Base-by-base conservation (phyloP, 2,329 filamentous ascomycete genomes). In the Huntiella savannae region DNA sequence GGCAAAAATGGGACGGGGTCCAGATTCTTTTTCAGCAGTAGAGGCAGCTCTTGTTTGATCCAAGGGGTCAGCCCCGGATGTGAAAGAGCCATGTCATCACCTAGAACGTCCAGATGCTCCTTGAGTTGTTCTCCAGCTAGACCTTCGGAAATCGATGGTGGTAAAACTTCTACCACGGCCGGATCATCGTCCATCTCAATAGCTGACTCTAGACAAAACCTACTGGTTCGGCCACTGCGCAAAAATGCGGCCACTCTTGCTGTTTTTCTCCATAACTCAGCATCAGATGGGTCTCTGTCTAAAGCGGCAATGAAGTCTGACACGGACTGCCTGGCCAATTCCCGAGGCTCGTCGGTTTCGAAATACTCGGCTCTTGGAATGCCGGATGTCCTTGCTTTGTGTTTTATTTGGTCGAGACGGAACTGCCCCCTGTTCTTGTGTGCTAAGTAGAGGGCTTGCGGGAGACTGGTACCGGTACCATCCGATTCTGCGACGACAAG, bases 391-490 rank as follows among this genome's bases (percentile, higher is more conserved):
- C 63, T 63, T 8, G 64, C 59, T 40, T 63, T 68, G 59, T 73
- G 64, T 54, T 69, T 77, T 53, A 80, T 73, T 49, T 64, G 66
- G 58, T 98, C 88, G n/a, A 98, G 67, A 49, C 80, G 67, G 57
- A 93, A 95, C 57, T 96, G 84, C 37, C 86, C 91, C 62, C 88
- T 79, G 55, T 96, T 98, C 61, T 96, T 98, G 67, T 92, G 85
- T 1, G 88, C 82, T 5, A 98, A 71, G 56, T 94, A 95, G 15
- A 96, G 70, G 8, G 92, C 86, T 57, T 95, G 87, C 0, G 84
- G 79, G 7, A 96, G 66, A 22, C 45, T 50, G n/a, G 45, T 50
- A 42, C 80, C 88, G 57, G 81, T 91, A 33, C 48, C 47, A 32
- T 50, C 48, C 3, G 50, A 35, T 7, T 52, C 48, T n/a, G 47